Conservation (phyloP, 2,329 filamentous ascomycete species). For the Alternaria longipes region DNA sequence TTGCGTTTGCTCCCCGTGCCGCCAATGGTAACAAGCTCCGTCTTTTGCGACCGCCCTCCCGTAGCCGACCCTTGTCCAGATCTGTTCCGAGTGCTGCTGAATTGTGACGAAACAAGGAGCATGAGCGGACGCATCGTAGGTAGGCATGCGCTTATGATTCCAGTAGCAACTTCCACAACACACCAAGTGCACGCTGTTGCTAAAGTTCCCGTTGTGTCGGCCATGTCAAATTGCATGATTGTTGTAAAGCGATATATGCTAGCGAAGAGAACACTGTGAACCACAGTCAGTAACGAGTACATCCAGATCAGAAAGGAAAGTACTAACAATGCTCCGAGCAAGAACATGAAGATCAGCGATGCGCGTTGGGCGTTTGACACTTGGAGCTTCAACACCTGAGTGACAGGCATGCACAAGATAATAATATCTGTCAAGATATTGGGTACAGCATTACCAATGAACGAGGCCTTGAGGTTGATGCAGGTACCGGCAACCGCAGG, state of each 20-base stretch:
- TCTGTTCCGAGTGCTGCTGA: conserved; percentile 13
- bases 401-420: conserved; percentile 59
- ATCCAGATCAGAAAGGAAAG: background rate
- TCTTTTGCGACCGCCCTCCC: background rate
- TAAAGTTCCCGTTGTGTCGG: conserved; percentile 20
- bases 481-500: conserved; percentile 57
- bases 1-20: conserved; percentile 10
- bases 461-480: conserved; percentile 61
- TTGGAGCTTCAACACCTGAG: conserved; percentile 58
- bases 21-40: conserved; percentile 17
- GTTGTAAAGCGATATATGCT: conserved; percentile 27
- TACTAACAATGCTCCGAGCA: conserved; percentile 56
- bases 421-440: conserved; percentile 60
- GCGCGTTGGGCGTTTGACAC: conserved; percentile 56
- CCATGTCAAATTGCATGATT: conserved; percentile 22
- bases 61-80: background rate
- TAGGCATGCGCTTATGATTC: conserved; percentile 27
- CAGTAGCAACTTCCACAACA: conserved; percentile 23
- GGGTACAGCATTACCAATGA: conserved; percentile 61
- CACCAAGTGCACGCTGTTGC: conserved; percentile 26
- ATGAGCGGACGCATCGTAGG: conserved; percentile 25
- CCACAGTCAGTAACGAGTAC: conserved; percentile 8
- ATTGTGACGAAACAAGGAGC: conserved; percentile 19
- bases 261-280: conserved; percentile 26
- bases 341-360: conserved; percentile 57